Evolutionary conservation across 129 eudicot species (phyloP).

Genomic region (Lactuca saligna): DNA sequence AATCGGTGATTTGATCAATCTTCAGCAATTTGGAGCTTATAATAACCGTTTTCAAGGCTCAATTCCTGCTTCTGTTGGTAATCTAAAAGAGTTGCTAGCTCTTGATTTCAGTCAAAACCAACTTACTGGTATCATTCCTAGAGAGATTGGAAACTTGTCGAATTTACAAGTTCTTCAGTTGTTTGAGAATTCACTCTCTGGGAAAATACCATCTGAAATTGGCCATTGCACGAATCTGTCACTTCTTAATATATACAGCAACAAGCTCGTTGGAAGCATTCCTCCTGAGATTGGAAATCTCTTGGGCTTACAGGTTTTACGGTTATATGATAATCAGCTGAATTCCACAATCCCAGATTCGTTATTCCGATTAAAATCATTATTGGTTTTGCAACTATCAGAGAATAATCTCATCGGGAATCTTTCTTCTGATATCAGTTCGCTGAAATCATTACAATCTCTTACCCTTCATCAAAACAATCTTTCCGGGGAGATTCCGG

Average conservation of each 20-base stretch:
- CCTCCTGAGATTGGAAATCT: constrained; percentile 70
- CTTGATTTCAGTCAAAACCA: constrained; percentile 51
- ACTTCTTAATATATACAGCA: constrained; percentile 44
- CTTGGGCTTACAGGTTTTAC: constrained; percentile 38
- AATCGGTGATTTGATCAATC: constrained; percentile 54
- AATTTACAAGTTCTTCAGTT: constrained; percentile 42
- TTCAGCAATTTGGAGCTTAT: constrained; percentile 49
- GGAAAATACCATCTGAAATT: constrained; percentile 54
- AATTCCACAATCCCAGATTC: constrained; percentile 65
- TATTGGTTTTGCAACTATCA: constrained; percentile 52
- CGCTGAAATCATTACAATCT: constrained; percentile 38
- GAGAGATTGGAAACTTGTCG: constrained; percentile 48
- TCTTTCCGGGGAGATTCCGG: constrained; percentile 59
- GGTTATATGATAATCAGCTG: constrained; percentile 50
- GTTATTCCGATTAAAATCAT: constrained; percentile 48
- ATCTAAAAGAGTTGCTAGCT: constrained; percentile 39
- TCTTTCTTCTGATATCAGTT: constrained; percentile 49
- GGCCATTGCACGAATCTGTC: constrained; percentile 55
- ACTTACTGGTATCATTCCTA: constrained; percentile 49
- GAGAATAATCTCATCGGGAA: constrained; percentile 48
- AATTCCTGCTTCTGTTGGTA: constrained; percentile 62
- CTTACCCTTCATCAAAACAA: constrained; percentile 64
- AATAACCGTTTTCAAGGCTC: constrained; percentile 48
- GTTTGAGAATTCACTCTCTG: constrained; percentile 44
- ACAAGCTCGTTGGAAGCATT: constrained; percentile 55